Percentiles rank a stretch among this genome's conserved stretches.
Evolutionary conservation across 2,329 filamentous ascomycete species (phyloP).

Genomic region (Botrytis tulipae): DNA sequence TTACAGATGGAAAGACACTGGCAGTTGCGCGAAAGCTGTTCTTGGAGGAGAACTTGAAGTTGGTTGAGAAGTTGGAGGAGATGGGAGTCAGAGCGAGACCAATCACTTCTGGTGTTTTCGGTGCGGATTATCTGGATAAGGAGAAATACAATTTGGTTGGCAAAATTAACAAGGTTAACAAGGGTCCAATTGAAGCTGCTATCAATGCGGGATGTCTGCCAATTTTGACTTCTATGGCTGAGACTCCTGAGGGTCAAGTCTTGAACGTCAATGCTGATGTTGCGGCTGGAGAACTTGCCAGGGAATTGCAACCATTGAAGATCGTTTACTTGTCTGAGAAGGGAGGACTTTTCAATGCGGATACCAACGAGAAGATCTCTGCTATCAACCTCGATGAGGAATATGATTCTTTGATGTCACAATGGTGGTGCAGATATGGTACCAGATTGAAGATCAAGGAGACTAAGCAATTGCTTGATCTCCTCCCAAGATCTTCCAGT

Average conservation of each 20-base stretch:
- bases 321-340: constrained; percentile 99
- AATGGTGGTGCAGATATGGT: constrained; percentile 93
- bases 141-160: constrained; percentile 95
- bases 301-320: constrained; percentile 87
- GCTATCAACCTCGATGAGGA: constrained; percentile 97
- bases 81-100: constrained; percentile 87
- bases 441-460: constrained; percentile 96
- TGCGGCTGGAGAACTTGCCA: constrained; percentile 87
- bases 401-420: constrained; percentile 86
- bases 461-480: constrained; percentile 88
- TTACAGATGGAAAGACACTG: constrained; percentile 94
- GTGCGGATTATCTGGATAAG: constrained; percentile 92
- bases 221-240: constrained; percentile 93
- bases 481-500: constrained; percentile 85
- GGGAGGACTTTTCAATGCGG: constrained; percentile 90
- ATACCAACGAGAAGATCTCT: constrained; percentile 92
- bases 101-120: constrained; percentile 85
- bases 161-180: constrained; percentile 92
- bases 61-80: constrained; percentile 85
- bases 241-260: constrained; percentile 85
- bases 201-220: constrained; percentile 90
- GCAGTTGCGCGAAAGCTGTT: constrained; percentile 89
- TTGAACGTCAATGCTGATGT: constrained; percentile 98
- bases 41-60: constrained; percentile 89
- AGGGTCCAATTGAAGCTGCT: constrained; percentile 82